Base-by-base conservation (phyloP, 73 alveolate species). In the Paramecium tetraurelia region DNA sequence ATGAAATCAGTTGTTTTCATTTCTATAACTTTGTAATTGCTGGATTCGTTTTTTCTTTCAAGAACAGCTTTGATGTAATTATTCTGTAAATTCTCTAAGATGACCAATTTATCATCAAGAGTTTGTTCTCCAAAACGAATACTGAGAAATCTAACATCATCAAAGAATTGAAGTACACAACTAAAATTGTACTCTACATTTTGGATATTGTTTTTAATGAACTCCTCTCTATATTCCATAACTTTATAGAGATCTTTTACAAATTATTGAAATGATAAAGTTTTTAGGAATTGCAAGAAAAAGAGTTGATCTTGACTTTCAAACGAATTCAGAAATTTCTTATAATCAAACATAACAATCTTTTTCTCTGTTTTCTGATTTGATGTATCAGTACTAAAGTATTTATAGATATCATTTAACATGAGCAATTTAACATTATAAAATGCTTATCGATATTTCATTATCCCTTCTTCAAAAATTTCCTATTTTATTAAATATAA, bases 191-290 rank as follows among this genome's bases (percentile, higher is more conserved):
- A 80, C 21, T 80, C 90, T 41, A 46, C 43, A 43, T 80, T 41
- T 18, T 40, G 16, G 10, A 43, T 44, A 43, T 80, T 80, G 8
- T 20, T 80, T 46, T 80, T 44, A 10, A 80, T 80, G 31, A 44
- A 80, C 5, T 80, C 90, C 21, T 41, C 90, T 48, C 90, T 41
- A 22, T 80, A 80, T 80, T 80, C 90, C 90, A 80, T 80, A 24
- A 80, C 90, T 80, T 80, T 80, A 80, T 80, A 80, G 22, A 80
- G 57, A 48, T 80, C 90, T 27, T 80, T 80, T 31, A 80, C 90
- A 80, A 80, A 80, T 41, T 40, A 80, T 80, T 80, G 31, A 48
- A 80, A 80, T 8, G 90, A 44, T 11, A 80, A 22, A 8, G 90
- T 80, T 80, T 80, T 80, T 0, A 80, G 90, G 43, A 80, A 80